A percentile compares a stretch with the other conserved stretches of the same genome.
These are phyloP conservation scores for Coemansia furcata DNA, from an alignment of 192 early-diverging fungal species.

Conservation along the genomic window DNA sequence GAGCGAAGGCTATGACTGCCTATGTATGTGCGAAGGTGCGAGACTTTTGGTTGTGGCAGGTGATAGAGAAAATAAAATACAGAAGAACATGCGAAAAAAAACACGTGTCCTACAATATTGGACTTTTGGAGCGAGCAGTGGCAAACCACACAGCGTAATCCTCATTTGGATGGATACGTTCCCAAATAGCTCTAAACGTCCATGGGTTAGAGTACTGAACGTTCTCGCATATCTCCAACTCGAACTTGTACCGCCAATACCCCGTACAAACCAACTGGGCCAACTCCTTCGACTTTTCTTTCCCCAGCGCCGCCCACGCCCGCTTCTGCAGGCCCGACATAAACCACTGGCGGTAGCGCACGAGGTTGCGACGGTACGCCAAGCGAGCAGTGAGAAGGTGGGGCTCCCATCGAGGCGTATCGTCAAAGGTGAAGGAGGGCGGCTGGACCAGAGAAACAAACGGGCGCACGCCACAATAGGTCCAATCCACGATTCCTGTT, in stretches of 20 bases:
- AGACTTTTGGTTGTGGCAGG: neutral
- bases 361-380: constrained; percentile 38
- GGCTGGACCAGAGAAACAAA: constrained; percentile 31
- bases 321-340: constrained; percentile 25
- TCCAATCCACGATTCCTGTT: constrained; percentile 38
- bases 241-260: constrained; percentile 49
- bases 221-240: constrained; percentile 28
- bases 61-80: neutral
- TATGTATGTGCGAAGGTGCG: neutral
- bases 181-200: constrained; percentile 45
- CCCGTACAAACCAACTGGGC: constrained; percentile 25
- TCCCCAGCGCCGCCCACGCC: constrained; percentile 25
- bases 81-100: neutral
- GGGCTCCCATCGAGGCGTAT: constrained; percentile 49
- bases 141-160: constrained; percentile 48
- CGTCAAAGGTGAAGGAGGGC: constrained; percentile 44
- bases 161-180: constrained; percentile 17
- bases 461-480: constrained; percentile 24
- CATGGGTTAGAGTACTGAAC: constrained; percentile 39
- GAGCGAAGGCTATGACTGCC: neutral
- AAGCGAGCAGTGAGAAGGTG: constrained; percentile 10
- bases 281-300: constrained; percentile 9
- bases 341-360: constrained; percentile 45
- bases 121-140: constrained; percentile 6
- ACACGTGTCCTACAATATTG: neutral